Evolutionary conservation across 2,329 filamentous ascomycete genomes (phyloP), one percentile per base, ranked within the genome.

Genomic region (Fusarium chlamydosporum): DNA sequence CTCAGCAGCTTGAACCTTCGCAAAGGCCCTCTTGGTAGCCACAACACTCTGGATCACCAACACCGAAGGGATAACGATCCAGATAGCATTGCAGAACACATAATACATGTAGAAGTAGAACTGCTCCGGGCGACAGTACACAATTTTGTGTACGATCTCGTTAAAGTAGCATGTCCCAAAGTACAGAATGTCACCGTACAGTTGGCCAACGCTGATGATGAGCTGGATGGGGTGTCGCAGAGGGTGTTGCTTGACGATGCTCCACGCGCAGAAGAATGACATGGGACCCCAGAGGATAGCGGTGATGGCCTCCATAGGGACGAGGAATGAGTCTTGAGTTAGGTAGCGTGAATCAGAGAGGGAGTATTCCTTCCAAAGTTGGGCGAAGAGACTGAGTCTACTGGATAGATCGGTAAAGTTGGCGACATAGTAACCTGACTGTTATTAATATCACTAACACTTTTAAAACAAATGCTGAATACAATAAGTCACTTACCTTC

Each of bases 351-450:
- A 86, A 74, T 88, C 86, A 10, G 84, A 85, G 35, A 86, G 79
- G 4, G 86, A 81, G 76, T 88, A 87, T 69, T 88, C 85, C 72
- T 87, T 88, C 85, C 86, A 88, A 2, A 86, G 77, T 74, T 88
- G 84, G 31, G 81, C 85, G 46, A 87, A 83, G 34, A 86, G 69
- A 69, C 82, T 76, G 29, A 74, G 74, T 34, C 74, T 75, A 35
- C 77, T 71, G 34, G 79, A 80, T 70, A 87, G 81, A 61, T 75
- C 61, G 52, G 74, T 61, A 42, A 79, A 79, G 75, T 85, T 82
- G 70, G 79, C 74, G 12, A 81, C 79, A 69, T 84, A 86, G 76
- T 86, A 86, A 27, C 85, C 83, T 84, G 11, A 2, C 2, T 4
- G 18, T 8, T 1, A 18, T 66, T 15, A 71, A 48, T 7, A 46